Base-by-base conservation (phyloP, 106 monocot species). In the Cymbidium sinense region DNA sequence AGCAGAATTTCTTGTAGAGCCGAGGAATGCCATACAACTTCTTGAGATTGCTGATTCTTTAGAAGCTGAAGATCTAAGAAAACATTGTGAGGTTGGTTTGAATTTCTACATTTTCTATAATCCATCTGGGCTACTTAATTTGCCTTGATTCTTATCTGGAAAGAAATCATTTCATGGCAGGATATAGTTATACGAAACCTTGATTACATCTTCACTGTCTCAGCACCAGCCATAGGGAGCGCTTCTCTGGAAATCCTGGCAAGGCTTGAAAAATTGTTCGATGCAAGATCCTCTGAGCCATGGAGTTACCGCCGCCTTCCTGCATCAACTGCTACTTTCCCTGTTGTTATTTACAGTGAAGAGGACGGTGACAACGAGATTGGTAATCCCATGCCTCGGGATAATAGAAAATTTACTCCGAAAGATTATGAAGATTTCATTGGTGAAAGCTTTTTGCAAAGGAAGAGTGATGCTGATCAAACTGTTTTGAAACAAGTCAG, bases 11-110 rank as follows among this genome's bases (percentile, higher is more conserved):
- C 77, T 99, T 15, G 78, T 99, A 54, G 99, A 99, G 77, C 94
- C 99, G 29, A 92, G 86, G 50, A 99, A 92, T 81, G 87, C 88
- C 1, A 75, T 99, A 78, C 94, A 92, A 69, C 86, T 99, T 79
- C 81, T 99, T 70, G 99, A 99, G 85, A 83, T 99, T 58, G 99
- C 99, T 19, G 94, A 99, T 90, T 87, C 90, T 81, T 75, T 99
- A 71, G 94, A 84, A 73, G 99, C 99, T 52, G 77, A 90, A 80
- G 89, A 89, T 47, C 86, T 99, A 2, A 89, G 87, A 83, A 80
- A 75, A 36, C 80, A 95, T 44, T 99, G 99, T 62, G 94, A 99
- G 99, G 99, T 99, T 83, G 81, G 12, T 34, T 75, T 76, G 19
- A 12, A 29, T 27, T 76, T 29, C 73, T 34, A 44, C 7, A 35